Conservation (phyloP, 192 early-diverging fungal species). For the Coemansia aciculifera region DNA sequence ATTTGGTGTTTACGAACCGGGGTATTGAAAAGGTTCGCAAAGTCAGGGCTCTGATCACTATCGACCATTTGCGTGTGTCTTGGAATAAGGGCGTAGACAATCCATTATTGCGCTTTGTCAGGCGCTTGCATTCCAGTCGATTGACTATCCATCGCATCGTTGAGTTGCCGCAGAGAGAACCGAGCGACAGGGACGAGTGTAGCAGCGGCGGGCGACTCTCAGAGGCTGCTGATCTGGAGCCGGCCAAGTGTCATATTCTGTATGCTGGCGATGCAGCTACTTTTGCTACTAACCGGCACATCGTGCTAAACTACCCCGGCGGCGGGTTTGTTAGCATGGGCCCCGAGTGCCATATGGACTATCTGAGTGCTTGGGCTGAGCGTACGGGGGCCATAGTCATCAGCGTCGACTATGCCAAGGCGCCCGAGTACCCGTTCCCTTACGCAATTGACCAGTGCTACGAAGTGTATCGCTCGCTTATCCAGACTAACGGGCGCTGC, state of each 20-base stretch:
- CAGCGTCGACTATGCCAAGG: conserved; percentile 90
- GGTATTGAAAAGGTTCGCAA: conserved; percentile 85
- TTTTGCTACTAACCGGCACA: conserved; percentile 33
- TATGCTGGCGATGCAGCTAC: conserved; percentile 56
- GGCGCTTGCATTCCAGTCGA: conserved; percentile 18
- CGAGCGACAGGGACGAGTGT: background rate
- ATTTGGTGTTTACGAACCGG: conserved; percentile 80
- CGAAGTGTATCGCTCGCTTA: conserved; percentile 76
- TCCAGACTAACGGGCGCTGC: conserved; percentile 71
- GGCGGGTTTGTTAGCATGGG: conserved; percentile 94
- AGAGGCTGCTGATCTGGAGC: conserved; percentile 21
- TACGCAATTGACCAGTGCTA: conserved; percentile 88
- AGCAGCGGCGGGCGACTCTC: conserved; percentile 3
- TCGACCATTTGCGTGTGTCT: conserved; percentile 82
- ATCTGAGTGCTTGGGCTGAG: conserved; percentile 78
- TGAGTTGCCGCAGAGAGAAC: conserved; percentile 3
- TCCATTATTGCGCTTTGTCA: conserved; percentile 31
- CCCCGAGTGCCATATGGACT: conserved; percentile 84
- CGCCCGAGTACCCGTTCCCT: conserved; percentile 94
- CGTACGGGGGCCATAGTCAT: conserved; percentile 71
- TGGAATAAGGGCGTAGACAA: conserved; percentile 80
- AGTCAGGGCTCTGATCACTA: conserved; percentile 72
- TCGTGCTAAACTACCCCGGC: conserved; percentile 71
- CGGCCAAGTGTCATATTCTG: conserved; percentile 56
- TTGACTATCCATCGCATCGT: conserved; percentile 22